phyloP scores from a whole-genome alignment of 805 yeast genomes.

The Soucietia sequanensis region DNA sequence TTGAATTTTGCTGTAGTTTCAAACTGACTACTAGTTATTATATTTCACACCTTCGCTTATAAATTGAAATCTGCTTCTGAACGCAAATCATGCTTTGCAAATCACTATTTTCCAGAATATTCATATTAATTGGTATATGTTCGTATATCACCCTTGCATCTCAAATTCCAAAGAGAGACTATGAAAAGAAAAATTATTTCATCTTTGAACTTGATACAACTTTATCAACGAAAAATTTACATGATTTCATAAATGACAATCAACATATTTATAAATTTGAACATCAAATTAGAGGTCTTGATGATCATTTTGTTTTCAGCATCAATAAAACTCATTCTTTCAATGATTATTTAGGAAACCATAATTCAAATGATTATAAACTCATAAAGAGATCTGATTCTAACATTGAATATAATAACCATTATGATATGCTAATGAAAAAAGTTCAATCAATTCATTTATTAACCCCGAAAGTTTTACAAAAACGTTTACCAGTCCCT shows the following conservation, averaged over 20 bases:
- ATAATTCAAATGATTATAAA: slow-evolving; percentile 24
- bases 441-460: slow-evolving; percentile 51
- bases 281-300: slow-evolving; percentile 60
- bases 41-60: too few species aligned
- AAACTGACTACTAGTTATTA: too few species aligned
- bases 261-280: slow-evolving; percentile 49
- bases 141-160: slow-evolving; percentile 1
- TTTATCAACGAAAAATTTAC: slow-evolving; percentile 20
- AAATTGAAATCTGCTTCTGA: too few species aligned
- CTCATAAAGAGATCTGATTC: slow-evolving; percentile 29
- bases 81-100: too few species aligned
- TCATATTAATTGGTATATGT: slow-evolving; percentile 1
- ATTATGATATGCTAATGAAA: slow-evolving; percentile 23
- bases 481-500: slow-evolving; percentile 59
- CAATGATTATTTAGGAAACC: slow-evolving; percentile 34
- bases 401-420: slow-evolving; percentile 19
- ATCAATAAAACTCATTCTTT: slow-evolving; percentile 38
- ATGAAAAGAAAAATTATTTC: slow-evolving; percentile 53
- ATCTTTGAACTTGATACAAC: slow-evolving; percentile 53
- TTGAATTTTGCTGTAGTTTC: too few species aligned
- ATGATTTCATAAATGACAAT: slow-evolving; percentile 36
- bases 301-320: slow-evolving; percentile 68
- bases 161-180: slow-evolving; percentile 40
- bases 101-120: background rate
- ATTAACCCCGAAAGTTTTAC: slow-evolving; percentile 52